These are phyloP conservation scores for Liquidambar formosana DNA, from an alignment of 164 flowering plant species.

Conservation along the genomic window DNA sequence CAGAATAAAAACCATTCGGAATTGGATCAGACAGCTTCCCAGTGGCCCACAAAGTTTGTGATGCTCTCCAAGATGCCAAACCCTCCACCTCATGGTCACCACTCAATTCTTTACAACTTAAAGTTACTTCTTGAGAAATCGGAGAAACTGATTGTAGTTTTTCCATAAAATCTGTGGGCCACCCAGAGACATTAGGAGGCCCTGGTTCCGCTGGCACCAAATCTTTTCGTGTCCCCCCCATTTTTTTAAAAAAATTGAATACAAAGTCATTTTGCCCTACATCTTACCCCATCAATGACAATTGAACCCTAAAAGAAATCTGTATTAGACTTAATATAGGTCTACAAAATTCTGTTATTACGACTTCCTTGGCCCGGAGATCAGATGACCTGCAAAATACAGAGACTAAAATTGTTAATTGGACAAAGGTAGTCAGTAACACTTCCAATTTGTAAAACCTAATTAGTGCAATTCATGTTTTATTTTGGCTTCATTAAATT, in stretches of 20 bases:
- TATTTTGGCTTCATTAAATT: background rate
- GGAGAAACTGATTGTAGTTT: constrained; percentile 68
- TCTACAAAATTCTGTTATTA: constrained; percentile 9
- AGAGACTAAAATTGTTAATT: background rate
- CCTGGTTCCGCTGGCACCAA: constrained; percentile 58
- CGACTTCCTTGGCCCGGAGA: constrained; percentile 26
- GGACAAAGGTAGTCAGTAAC: background rate
- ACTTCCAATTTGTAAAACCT: background rate
- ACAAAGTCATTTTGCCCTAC: constrained; percentile 57
- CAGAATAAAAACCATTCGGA: constrained; percentile 90
- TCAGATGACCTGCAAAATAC: constrained; percentile 30
- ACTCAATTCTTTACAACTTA: constrained; percentile 36
- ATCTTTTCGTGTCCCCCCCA: constrained; percentile 81
- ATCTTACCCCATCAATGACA: constrained; percentile 51
- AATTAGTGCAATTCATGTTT: background rate
- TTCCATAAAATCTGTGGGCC: constrained; percentile 70
- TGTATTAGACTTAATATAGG: constrained; percentile 8
- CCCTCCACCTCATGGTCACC: constrained; percentile 43
- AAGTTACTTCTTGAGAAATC: constrained; percentile 48
- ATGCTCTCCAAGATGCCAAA: constrained; percentile 52
- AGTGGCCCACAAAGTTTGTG: constrained; percentile 82
- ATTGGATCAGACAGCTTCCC: constrained; percentile 76
- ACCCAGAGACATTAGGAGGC: constrained; percentile 64
- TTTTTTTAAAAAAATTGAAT: constrained; percentile 39
- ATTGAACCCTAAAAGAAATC: background rate